A percentile compares a stretch with the other conserved stretches of the same genome.
Conservation (phyloP, 78 protist genomes). For the Dictyostelium firmibasis region DNA sequence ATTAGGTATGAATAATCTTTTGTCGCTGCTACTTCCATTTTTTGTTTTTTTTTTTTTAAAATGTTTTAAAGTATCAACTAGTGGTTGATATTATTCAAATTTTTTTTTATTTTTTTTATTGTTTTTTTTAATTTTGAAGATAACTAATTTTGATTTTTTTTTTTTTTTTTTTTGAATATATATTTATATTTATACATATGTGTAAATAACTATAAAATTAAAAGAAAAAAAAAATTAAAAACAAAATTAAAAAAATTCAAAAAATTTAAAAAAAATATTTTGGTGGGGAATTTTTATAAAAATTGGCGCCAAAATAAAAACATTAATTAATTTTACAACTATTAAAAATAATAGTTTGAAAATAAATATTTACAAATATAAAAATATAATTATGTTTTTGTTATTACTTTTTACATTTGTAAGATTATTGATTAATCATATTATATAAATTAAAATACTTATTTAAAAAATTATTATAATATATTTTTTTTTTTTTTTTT, state of each 20-base stretch:
- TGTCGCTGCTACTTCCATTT: background rate
- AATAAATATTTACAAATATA: background rate
- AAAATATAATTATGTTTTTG: too few relatives aligned
- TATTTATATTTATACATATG: too few relatives aligned
- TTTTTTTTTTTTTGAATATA: background rate
- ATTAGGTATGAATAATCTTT: conserved; percentile 17
- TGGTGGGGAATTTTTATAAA: background rate
- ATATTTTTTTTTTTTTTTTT: background rate
- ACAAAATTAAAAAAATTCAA: background rate
- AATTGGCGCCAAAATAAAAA: background rate
- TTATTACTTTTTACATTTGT: background rate
- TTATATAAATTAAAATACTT: too few relatives aligned
- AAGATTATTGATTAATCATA: background rate
- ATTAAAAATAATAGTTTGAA: background rate
- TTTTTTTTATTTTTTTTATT: background rate
- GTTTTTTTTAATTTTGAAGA: background rate
- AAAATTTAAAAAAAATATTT: background rate
- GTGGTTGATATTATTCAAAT: background rate
- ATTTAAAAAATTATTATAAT: background rate
- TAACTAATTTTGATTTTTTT: background rate
- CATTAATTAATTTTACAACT: too few relatives aligned
- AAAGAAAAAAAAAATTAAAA: background rate
- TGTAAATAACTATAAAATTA: background rate
- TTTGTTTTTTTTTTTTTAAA: background rate
- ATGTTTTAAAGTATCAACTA: background rate